Base-by-base conservation (phyloP, 2,329 filamentous ascomycete genomes). In the Cladosporium sp. region DNA sequence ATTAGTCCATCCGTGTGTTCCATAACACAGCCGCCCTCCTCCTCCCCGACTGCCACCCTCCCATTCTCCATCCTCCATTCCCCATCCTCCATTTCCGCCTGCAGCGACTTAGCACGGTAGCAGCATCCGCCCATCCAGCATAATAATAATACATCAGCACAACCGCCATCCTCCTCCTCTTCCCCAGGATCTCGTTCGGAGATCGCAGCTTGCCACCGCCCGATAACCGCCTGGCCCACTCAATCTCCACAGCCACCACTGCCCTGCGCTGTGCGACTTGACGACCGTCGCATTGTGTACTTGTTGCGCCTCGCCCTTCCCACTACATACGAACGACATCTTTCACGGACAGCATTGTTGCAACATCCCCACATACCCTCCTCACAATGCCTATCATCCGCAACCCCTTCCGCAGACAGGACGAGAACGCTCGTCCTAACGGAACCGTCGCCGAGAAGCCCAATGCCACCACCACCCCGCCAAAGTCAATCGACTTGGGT, bases 401-500 rank as follows among this genome's bases (percentile, higher is more conserved):
- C 67, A 78, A 78, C 65, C 76, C 76, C 18, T 78, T 78, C 69
- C 74, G 75, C 61, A 75, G 74, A 67, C 73, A 76, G 69, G 76
- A 78, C 66, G 77, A 78, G 70, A 76, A 74, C 66, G 72, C 68
- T 50, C 74, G 75, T 26, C 72, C 72, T 40, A 50, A 62, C 6
- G 61, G 58, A 10, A 37, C 37, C 53, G 53, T 55, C 16, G 60
- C 52, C 31, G 50, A 62, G 55, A 62, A 62, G 52, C 37, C 46
- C 23, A 49, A 59, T 44, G 61, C 53, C 26, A 33, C 29, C 53
- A 29, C 29, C 11, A 66, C 75, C 65, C 77, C 79, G 69, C 78
- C 78, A 57, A 72, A 82, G 66, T 77, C 81, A 64, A 76, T 80
- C 69, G 79, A 68, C 31, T 59, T 56, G 57, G 57, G 66, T 23